Percentiles rank a stretch among this genome's conserved stretches.
Conservation (phyloP, 441 rosid genomes). For the California macrophylla region DNA sequence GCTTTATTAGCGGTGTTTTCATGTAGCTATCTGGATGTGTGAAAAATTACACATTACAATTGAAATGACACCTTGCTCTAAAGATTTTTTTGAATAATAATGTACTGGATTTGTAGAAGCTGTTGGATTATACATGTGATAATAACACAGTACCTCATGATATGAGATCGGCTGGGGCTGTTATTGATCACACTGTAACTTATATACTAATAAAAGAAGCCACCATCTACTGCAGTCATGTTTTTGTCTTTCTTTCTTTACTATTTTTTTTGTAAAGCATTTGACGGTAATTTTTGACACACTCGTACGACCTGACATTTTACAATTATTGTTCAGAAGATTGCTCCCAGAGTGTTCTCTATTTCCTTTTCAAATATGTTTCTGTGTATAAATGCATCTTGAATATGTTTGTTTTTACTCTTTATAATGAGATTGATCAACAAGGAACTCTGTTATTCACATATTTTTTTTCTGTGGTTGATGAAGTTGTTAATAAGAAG, state of each 20-base stretch:
- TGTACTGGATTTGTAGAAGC: background rate
- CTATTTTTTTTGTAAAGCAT: background rate
- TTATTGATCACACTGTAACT: background rate
- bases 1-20: background rate
- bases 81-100: background rate
- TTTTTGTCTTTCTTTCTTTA: background rate
- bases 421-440: background rate
- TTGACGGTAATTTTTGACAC: background rate
- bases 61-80: background rate
- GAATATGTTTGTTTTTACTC: background rate
- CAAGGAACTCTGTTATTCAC: background rate
- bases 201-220: background rate
- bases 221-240: background rate
- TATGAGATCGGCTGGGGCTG: background rate
- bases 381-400: background rate
- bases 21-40: slow-evolving; percentile 2
- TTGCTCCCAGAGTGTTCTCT: background rate
- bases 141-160: background rate
- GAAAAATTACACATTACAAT: background rate
- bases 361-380: slow-evolving; percentile 3
- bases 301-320: background rate
- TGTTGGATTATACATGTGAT: background rate
- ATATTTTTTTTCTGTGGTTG: slow-evolving; percentile 18
- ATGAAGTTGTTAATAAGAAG: slow-evolving; percentile 84
- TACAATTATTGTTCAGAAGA: background rate